Conservation (phyloP, 2,329 filamentous ascomycete species). For the Bisporella sp. region DNA sequence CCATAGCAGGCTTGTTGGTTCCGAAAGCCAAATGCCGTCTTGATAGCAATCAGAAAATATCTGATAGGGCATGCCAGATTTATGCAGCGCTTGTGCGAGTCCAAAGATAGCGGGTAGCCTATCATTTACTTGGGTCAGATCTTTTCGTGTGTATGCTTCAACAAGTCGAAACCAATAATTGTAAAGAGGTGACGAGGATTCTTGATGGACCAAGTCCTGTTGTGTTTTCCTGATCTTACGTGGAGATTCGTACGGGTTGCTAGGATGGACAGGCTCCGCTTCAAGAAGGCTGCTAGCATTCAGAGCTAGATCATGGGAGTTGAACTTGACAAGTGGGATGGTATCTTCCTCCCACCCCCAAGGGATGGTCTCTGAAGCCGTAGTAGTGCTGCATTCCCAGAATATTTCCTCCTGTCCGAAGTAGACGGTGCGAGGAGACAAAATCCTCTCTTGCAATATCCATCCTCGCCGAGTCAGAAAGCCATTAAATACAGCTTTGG, state of each 20-base stretch:
- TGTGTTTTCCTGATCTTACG: not conserved
- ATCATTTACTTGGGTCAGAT: not conserved
- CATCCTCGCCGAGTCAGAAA: slow-evolving; percentile 6
- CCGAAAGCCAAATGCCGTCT: not conserved
- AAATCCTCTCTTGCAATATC: slow-evolving; percentile 13
- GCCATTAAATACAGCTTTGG: not conserved
- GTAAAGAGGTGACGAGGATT: not conserved
- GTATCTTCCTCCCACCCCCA: not conserved
- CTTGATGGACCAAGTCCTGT: not conserved
- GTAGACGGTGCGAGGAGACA: slow-evolving; percentile 12
- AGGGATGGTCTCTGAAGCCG: not conserved
- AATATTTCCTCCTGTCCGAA: slow-evolving; percentile 4
- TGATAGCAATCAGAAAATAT: slow-evolving; percentile 1
- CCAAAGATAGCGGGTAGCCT: slow-evolving; percentile 1
- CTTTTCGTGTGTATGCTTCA: not conserved
- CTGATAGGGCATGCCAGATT: not conserved
- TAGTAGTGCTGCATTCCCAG: slow-evolving; percentile 6
- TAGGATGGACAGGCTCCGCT: not conserved
- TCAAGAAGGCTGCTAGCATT: not conserved
- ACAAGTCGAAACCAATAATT: slow-evolving; percentile 1
- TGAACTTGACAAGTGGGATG: slow-evolving; percentile 1
- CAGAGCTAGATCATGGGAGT: not conserved
- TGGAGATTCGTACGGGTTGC: not conserved
- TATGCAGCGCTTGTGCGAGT: slow-evolving; percentile 1
- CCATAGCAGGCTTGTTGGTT: not conserved